These are phyloP conservation scores for Pharnaceum exiguum DNA, from an alignment of 148 eudicot species.

Conservation along the genomic window DNA sequence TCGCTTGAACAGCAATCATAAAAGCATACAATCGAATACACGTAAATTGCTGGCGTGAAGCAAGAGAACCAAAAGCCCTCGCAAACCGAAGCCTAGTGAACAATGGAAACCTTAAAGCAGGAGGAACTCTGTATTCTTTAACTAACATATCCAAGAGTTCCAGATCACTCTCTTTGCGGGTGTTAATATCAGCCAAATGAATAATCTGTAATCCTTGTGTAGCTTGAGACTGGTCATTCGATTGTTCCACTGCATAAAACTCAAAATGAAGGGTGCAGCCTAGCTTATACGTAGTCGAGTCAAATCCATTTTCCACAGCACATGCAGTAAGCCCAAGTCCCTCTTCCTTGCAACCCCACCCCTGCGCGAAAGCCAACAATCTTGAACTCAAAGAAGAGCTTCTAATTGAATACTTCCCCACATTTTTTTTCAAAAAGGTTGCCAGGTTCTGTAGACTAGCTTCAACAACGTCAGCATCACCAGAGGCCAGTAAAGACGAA, in stretches of 20 bases:
- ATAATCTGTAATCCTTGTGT: conserved; percentile 68
- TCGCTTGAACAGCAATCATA: conserved; percentile 86
- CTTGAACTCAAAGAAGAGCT: conserved; percentile 76
- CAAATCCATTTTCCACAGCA: conserved; percentile 67
- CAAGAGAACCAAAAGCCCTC: conserved; percentile 72
- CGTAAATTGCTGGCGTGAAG: conserved; percentile 71
- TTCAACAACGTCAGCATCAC: conserved; percentile 90
- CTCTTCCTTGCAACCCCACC: conserved; percentile 99
- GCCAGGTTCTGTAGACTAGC: conserved; percentile 90
- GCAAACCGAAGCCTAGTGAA: conserved; percentile 89
- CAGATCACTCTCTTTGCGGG: conserved; percentile 57
- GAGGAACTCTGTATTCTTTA: conserved; percentile 64
- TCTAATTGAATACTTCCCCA: conserved; percentile 76
- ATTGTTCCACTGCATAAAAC: conserved; percentile 63
- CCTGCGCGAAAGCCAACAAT: conserved; percentile 89
- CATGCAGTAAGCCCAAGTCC: conserved; percentile 92
- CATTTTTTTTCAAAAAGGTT: conserved; percentile 77
- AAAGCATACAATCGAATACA: conserved; percentile 92
- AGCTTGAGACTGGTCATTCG: conserved; percentile 28
- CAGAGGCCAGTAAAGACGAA: conserved; percentile 81
- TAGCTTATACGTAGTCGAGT: conserved; percentile 54
- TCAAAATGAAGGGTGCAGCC: conserved; percentile 92
- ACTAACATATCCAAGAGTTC: conserved; percentile 70
- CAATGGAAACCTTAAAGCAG: conserved; percentile 65
- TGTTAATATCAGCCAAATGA: conserved; percentile 58